A percentile compares a stretch with the other conserved stretches of the same genome.
Conservation (phyloP, 1,284 basidiomycete genomes). For the Dichomitus squalens region DNA sequence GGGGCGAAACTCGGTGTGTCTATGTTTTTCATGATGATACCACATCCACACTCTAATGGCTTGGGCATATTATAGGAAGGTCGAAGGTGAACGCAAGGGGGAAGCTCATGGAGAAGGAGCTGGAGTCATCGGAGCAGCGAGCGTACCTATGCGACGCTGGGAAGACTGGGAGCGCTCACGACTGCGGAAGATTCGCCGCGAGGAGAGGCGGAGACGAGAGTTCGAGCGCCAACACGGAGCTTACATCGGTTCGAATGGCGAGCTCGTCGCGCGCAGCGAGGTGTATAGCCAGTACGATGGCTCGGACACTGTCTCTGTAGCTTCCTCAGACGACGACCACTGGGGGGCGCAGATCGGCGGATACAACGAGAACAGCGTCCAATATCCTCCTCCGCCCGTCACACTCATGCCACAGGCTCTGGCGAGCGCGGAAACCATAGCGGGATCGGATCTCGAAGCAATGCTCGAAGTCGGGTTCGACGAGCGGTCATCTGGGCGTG, state of each 20-base stretch:
- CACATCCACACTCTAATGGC: neutral
- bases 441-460: conserved; percentile 78
- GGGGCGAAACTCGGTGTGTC: conserved; percentile 93
- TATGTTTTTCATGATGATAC: neutral
- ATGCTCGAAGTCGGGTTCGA: conserved; percentile 91
- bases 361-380: conserved; percentile 84
- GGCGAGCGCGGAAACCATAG: conserved; percentile 65
- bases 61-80: conserved; percentile 66
- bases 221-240: conserved; percentile 76
- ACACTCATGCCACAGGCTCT: conserved; percentile 56
- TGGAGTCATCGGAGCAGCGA: conserved; percentile 55
- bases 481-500: conserved; percentile 50
- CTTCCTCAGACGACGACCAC: conserved; percentile 90
- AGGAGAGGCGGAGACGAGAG: conserved; percentile 82
- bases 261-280: conserved; percentile 58
- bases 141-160: conserved; percentile 92
- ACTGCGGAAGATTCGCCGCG: conserved; percentile 87
- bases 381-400: conserved; percentile 84
- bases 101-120: conserved; percentile 77
- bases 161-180: conserved; percentile 99
- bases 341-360: conserved; percentile 88
- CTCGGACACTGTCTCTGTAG: conserved; percentile 75
- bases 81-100: conserved; percentile 85
- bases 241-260: conserved; percentile 64
- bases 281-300: conserved; percentile 67